phyloP scores from a whole-genome alignment of 1,139 yeast species.

The Pneumocystis canis region DNA sequence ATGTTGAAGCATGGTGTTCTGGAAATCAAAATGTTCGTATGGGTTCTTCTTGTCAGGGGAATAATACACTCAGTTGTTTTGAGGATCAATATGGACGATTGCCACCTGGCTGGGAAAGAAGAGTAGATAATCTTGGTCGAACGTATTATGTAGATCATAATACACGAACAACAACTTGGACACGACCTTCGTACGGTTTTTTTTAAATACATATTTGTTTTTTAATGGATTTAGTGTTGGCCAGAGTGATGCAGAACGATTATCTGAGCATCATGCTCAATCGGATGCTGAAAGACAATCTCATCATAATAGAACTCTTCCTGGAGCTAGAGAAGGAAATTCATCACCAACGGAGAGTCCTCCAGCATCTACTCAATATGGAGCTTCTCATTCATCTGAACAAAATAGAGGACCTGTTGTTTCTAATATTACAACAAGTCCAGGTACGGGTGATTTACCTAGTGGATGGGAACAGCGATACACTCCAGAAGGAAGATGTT shows the following conservation, averaged over 20 bases:
- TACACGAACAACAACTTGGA: conserved; percentile 96
- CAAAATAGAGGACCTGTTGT: conserved; percentile 28
- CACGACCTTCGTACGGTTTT: conserved; percentile 44
- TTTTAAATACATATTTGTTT: neutral
- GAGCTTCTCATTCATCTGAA: conserved; percentile 29
- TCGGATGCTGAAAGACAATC: conserved; percentile 84
- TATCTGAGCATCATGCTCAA: conserved; percentile 26
- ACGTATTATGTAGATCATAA: conserved; percentile 97
- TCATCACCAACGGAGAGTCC: conserved; percentile 24
- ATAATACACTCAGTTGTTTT: conserved; percentile 70
- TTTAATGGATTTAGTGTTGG: conserved; percentile 36
- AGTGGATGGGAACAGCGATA: conserved; percentile 98
- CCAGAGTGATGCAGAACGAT: conserved; percentile 18
- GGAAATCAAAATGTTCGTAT: conserved; percentile 19
- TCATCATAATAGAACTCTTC: conserved; percentile 79
- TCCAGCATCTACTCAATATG: conserved; percentile 14
- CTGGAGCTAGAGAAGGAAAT: conserved; percentile 38
- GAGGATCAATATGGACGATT: conserved; percentile 93
- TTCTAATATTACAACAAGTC: conserved; percentile 72
- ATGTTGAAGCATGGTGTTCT: conserved; percentile 14
- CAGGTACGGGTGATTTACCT: conserved; percentile 93
- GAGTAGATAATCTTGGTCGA: conserved; percentile 93
- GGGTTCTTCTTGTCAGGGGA: conserved; percentile 19
- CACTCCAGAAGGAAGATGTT: conserved; percentile 95
- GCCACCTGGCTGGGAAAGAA: conserved; percentile 98